These are phyloP conservation scores for Eutypella sp. DNA, from an alignment of 2,329 filamentous ascomycete genomes.

Conservation along the genomic window DNA sequence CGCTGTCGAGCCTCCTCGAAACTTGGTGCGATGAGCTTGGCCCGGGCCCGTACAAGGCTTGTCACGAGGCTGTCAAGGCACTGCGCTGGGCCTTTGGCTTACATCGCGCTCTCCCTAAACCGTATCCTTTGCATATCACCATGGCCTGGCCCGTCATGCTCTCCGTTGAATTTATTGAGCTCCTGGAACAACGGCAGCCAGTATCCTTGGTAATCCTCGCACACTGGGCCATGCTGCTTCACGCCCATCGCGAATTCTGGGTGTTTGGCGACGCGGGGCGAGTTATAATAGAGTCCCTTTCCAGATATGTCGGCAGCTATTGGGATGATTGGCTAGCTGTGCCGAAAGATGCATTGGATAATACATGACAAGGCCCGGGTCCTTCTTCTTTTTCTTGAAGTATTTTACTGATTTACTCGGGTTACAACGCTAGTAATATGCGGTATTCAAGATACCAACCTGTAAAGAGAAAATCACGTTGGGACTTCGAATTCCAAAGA, in stretches of 20 bases:
- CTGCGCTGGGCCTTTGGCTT: neutral
- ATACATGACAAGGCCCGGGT: no score
- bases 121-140: constrained; percentile 12
- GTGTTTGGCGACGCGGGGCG: constrained; percentile 7
- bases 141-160: constrained; percentile 32
- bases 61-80: neutral
- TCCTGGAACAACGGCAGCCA: constrained; percentile 24
- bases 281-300: no score
- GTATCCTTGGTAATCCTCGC: constrained; percentile 33
- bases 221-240: constrained; percentile 31
- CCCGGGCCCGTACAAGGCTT: neutral
- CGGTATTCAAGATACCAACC: no score
- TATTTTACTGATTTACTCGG: no score
- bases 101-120: neutral
- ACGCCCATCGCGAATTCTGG: constrained; percentile 19
- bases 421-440: no score
- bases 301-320: no score
- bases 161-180: constrained; percentile 22
- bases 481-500: no score
- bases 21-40: neutral
- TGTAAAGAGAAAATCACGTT: no score
- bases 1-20: neutral
- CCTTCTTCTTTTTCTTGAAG: no score
- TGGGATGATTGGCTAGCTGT: no score
- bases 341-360: no score